Evolutionary conservation across 1,284 basidiomycete species (phyloP), one percentile per base, ranked within the genome.

Genomic region (Lentinula novae-zelandiae): DNA sequence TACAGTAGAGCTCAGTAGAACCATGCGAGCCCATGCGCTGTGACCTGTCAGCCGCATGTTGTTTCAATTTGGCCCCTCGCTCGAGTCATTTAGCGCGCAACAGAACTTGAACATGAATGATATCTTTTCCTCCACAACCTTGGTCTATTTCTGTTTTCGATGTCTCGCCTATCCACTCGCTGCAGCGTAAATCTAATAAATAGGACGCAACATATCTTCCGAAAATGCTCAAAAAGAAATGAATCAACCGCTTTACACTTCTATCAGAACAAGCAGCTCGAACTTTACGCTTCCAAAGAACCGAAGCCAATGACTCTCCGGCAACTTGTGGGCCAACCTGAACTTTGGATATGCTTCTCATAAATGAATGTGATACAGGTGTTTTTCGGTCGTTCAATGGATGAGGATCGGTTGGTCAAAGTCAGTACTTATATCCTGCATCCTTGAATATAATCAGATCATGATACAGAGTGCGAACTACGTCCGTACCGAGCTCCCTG

Each of bases 401-500:
- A 85, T 66, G 80, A 86, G 64, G 86, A 90, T 60, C 81, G 89
- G 33, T 75, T 93, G 46, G 83, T 93, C 69, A 90, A 86, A 77
- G 90, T 82, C 64, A 36, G 73, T 69, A 33, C 22, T 57, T 39
- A 58, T n/a, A 31, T 40, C 42, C 22, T 31, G 36, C 6, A 20
- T 53, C 20, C 52, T 58, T 46, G 60, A 59, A 49, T 33, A 15
- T 60, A 57, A 13, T 62, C 34, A 52, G 9, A 46, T 17, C 42
- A 31, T 58, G 12, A 12, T 52, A 46, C 62, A 93, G 91, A 91
- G 88, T 64, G 93, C 91, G 64, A 95, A 95, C 73, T 94, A 95
- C 73, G 91, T 96, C 38, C 85, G 93, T 53, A 89, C 90, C 12
- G 95, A 96, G 70, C 76, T 96, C 7, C 92, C 95, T 12, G 86